phyloP scores from a whole-genome alignment of 2,329 filamentous ascomycete species.

The Fusarium compactum region DNA sequence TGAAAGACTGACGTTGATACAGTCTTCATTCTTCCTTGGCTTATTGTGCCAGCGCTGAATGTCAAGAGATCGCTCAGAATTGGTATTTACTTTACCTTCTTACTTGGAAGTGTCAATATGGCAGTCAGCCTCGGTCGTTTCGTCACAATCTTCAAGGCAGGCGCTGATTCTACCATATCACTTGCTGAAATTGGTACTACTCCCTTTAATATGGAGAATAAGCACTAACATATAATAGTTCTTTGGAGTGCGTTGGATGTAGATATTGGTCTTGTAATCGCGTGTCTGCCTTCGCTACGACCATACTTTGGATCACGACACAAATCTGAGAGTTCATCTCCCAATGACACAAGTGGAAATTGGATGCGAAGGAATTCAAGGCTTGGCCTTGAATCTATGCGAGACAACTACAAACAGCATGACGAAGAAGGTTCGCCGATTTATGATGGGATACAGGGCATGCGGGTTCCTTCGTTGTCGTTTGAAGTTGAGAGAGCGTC shows the following conservation, averaged over 20 bases:
- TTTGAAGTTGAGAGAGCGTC: background rate
- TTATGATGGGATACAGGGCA: fast-evolving
- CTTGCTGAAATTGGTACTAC: slow-evolving; percentile 21
- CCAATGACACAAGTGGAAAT: background rate
- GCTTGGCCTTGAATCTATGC: background rate
- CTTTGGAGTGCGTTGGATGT: slow-evolving; percentile 33
- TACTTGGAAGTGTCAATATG: slow-evolving; percentile 37
- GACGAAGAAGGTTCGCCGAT: background rate
- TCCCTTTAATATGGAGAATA: background rate
- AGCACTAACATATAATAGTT: background rate
- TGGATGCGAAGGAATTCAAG: background rate
- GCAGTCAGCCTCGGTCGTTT: slow-evolving; percentile 26
- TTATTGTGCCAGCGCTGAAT: slow-evolving; percentile 24
- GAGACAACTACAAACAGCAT: background rate
- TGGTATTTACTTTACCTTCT: slow-evolving; percentile 36
- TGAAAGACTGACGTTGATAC: background rate
- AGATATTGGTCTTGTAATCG: slow-evolving; percentile 37
- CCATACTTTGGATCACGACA: slow-evolving; percentile 33
- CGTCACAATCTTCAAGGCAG: slow-evolving; percentile 25
- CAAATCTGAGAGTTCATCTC: background rate
- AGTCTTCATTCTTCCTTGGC: slow-evolving; percentile 34
- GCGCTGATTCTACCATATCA: slow-evolving; percentile 16
- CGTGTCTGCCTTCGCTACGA: slow-evolving; percentile 33
- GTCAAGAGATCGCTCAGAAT: slow-evolving; percentile 12
- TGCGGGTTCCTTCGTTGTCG: background rate